Evolutionary conservation across 441 rosid genomes (phyloP), one percentile per base, ranked within the genome.

Genomic region (Populus hybrid): DNA sequence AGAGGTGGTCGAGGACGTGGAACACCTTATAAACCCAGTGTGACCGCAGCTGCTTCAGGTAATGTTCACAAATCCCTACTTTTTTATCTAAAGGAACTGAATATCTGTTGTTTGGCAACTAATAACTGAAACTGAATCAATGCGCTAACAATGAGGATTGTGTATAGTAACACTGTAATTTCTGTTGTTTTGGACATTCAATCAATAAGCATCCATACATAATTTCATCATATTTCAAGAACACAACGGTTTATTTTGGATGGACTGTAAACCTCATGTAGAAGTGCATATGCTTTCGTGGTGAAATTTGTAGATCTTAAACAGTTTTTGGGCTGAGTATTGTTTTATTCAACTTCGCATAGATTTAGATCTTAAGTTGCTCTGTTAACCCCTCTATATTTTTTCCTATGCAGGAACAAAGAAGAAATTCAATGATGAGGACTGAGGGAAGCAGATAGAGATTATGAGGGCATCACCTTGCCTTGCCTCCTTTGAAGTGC

Each of bases 351-450:
- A 7, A 4, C 46, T 2, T 68, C 0, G 7, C 10, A 9, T 76
- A 18, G 36, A 53, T 38, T 46, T 42, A 21, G 30, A 19, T 26
- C 7, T 14, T 4, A 0, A 2, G 5, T 5, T 6, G 19, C 6
- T 19, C 0, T 67, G 2, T 65, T 53, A 38, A 24, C 57, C 32
- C 6, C 34, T n/a, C 11, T 4, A 0, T 12, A 6, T 36, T 9
- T 73, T 65, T n/a, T 42, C 0, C 9, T 34, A 19, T 82, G 71
- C 88, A 91, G 95, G 93, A n/a, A 93, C 82, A 88, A 93, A 88
- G 85, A 93, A 89, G 3, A 93, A 89, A 67, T 93, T 93, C 12
- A 61, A 67, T 11, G 84, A 88, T 34, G 91, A 87, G 30, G 88
- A 89, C 26, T 72, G 73, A 34, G 59, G 9, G 69, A 59, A 35